Conservation (phyloP, 495 filamentous ascomycete species). For the Aspergillus baeticus region DNA sequence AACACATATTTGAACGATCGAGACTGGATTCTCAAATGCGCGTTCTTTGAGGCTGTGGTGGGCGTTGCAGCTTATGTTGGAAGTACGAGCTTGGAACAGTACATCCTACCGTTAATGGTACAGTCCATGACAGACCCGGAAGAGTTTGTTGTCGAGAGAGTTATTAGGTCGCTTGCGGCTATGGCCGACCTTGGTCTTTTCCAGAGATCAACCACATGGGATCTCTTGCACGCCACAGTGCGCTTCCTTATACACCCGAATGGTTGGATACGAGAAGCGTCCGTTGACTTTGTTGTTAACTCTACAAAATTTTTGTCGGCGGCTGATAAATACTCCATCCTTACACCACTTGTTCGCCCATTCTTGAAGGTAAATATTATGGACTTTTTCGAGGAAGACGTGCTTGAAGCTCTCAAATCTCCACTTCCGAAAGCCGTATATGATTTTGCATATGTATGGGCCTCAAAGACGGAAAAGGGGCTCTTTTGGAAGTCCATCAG, state of each 20-base stretch:
- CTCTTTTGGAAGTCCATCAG: constrained; percentile 80
- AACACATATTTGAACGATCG: constrained; percentile 97
- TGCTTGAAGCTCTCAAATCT: constrained; percentile 82
- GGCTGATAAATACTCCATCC: constrained; percentile 79
- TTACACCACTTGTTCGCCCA: constrained; percentile 73
- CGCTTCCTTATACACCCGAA: constrained; percentile 93
- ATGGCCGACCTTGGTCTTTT: constrained; percentile 88
- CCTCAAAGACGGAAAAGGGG: constrained; percentile 71
- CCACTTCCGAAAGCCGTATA: constrained; percentile 77
- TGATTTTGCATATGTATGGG: constrained; percentile 86
- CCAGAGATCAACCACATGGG: constrained; percentile 80
- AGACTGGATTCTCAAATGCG: constrained; percentile 95
- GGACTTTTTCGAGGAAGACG: constrained; percentile 64
- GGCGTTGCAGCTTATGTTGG: constrained; percentile 91
- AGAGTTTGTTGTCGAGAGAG: constrained; percentile 91
- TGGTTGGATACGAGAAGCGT: constrained; percentile 89
- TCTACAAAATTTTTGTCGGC: constrained; percentile 73
- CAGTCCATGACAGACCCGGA: constrained; percentile 96
- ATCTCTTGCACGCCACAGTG: constrained; percentile 74
- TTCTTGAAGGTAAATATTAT: constrained; percentile 73
- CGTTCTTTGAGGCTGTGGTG: constrained; percentile 94
- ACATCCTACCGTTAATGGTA: constrained; percentile 93
- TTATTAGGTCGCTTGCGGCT: constrained; percentile 82
- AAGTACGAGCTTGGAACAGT: constrained; percentile 84
- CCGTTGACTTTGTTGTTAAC: constrained; percentile 76